Evolutionary conservation across 805 yeast genomes (phyloP).

Genomic region (Henningerozyma blattae): DNA sequence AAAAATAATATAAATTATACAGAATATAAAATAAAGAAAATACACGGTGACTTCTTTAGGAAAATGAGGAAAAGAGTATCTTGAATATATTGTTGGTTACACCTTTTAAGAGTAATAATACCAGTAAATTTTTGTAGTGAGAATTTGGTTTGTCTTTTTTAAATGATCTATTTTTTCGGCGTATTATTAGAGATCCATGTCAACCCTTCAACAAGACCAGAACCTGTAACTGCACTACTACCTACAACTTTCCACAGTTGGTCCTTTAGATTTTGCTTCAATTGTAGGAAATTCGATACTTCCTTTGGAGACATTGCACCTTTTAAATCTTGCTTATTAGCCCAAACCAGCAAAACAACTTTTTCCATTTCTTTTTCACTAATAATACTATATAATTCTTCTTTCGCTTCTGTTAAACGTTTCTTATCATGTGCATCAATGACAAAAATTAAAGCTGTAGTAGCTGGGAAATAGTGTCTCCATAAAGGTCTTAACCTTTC

Average conservation of each 20-base stretch:
- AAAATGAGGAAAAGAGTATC: no score
- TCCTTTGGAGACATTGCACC: constrained; percentile 69
- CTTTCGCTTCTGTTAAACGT: constrained; percentile 66
- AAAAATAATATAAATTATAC: no score
- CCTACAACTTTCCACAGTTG: constrained; percentile 90
- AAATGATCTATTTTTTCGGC: constrained; percentile 2
- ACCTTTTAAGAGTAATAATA: no score
- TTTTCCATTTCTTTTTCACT: constrained; percentile 75
- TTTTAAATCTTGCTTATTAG: constrained; percentile 75
- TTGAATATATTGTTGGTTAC: no score
- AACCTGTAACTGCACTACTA: constrained; percentile 80
- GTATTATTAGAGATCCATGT: constrained; percentile 72
- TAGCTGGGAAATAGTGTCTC: constrained; percentile 92
- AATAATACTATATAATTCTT: constrained; percentile 65
- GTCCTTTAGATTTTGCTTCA: constrained; percentile 42
- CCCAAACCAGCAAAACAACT: constrained; percentile 71
- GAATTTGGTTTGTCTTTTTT: background rate
- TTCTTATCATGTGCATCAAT: constrained; percentile 69
- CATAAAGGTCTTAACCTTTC: constrained; percentile 83
- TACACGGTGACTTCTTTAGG: no score
- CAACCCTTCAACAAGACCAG: constrained; percentile 78
- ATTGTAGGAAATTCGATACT: constrained; percentile 57
- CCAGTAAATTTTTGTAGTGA: no score
- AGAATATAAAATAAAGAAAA: no score
- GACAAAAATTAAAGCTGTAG: constrained; percentile 84